Evolutionary conservation across 768 basidiomycete species (phyloP), one percentile per base, ranked within the genome.

Genomic region (Boletellus ananiceps): DNA sequence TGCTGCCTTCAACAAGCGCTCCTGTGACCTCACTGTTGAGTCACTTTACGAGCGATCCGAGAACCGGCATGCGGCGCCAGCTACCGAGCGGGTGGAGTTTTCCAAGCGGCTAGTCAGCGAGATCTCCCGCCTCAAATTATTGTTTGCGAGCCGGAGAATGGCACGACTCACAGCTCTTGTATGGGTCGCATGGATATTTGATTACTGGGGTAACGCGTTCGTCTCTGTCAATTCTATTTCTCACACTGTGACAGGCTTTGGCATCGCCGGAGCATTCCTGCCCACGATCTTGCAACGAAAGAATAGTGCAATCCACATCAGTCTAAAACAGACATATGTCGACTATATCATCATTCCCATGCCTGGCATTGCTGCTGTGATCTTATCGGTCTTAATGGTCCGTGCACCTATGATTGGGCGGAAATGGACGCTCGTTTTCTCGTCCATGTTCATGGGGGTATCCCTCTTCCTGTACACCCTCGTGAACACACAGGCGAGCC

Each of bases 131-230:
- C 27, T 58, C n/a, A 49, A 39, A 16, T 15, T 55, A 18, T 36
- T 58, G 40, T 58, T 58, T 29, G 49, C 41, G 21, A 58, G n/a
- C 40, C 41, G 52, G 57, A 49, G 41, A 31, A 45, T 51, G 39
- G 7, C n/a, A 23, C 56, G 57, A 6, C 12, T 55, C 15, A 44
- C 52, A 5, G 29, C 51, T 16, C 29, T 49, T 9, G 21, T 58
- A 37, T 58, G 57, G 56, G 23, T 44, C 12, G 44, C 41, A 4
- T 58, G 56, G 52, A 51, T 58, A 36, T 58, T 57, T 38, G n/a
- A 34, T 15, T 47, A 16, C 21, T 57, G 46, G 50, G 50, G 56
- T 57, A 44, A 43, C 50, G 4, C 15, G 23, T 16, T 12, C 34
- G n/a, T 5, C 6, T 15, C 16, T 5, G 9, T 46, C 6, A 5